phyloP scores from a whole-genome alignment of 2,329 filamentous ascomycete genomes.

The Ophiostoma ips region DNA sequence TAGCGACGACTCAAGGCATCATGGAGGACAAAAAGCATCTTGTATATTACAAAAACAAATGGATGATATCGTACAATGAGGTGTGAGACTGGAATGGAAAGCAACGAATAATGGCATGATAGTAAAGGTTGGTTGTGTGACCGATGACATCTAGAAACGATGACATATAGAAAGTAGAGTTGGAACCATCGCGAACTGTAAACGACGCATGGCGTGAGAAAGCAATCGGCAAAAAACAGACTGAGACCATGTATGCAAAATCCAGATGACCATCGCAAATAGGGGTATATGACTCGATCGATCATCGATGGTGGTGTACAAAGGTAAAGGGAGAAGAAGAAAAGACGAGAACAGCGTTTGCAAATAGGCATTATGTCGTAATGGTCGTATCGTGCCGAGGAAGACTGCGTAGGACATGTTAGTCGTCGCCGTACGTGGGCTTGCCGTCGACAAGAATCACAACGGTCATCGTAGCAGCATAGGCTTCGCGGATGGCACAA shows the following conservation, averaged over 20 bases:
- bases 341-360: background rate
- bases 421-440: conserved; percentile 10
- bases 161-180: too few relatives aligned
- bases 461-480: conserved; percentile 58
- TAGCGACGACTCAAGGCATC: conserved; percentile 1
- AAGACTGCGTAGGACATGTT: too few relatives aligned
- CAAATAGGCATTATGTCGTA: background rate
- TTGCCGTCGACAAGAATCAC: conserved; percentile 49
- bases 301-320: background rate
- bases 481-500: conserved; percentile 62
- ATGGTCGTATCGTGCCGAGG: background rate
- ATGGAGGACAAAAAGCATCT: background rate
- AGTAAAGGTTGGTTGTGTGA: too few relatives aligned
- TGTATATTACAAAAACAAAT: background rate
- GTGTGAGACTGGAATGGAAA: too few relatives aligned
- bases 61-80: background rate
- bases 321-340: background rate
- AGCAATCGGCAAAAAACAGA: too few relatives aligned
- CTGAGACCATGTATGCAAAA: background rate
- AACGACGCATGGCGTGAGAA: too few relatives aligned
- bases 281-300: background rate
- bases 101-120: too few relatives aligned
- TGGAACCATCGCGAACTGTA: too few relatives aligned
- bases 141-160: too few relatives aligned
- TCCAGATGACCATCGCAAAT: conserved; percentile 4